These are phyloP conservation scores for Meyerozyma carpophila DNA, from an alignment of 1,139 yeast species.

Conservation along the genomic window DNA sequence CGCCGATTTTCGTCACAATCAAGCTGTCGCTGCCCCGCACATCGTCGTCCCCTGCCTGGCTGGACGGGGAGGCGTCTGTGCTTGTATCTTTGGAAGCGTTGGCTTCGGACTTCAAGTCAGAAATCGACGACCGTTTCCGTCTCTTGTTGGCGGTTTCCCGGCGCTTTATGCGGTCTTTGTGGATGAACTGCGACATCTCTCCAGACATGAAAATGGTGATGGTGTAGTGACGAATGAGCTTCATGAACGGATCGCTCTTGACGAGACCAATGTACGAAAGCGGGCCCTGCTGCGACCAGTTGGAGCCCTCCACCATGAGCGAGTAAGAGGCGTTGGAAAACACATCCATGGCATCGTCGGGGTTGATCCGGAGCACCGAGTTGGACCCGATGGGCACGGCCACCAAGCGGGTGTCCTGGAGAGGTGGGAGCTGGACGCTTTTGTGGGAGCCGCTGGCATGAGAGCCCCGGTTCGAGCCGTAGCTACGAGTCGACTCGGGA, in stretches of 20 bases:
- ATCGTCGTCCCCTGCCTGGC: constrained; percentile 9
- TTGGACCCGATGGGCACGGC: constrained; percentile 35
- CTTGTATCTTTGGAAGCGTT: background rate
- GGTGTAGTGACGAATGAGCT: constrained; percentile 33
- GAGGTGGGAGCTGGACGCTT: background rate
- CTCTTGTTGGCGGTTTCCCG: background rate
- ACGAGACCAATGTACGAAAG: constrained; percentile 39
- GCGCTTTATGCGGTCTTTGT: constrained; percentile 10
- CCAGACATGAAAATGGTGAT: constrained; percentile 31
- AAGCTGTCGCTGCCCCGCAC: constrained; percentile 15
- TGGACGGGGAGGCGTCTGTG: constrained; percentile 4
- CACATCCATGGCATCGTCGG: constrained; percentile 29
- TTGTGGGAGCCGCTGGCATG: background rate
- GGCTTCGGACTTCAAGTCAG: background rate
- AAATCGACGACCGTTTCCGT: background rate
- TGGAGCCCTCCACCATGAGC: constrained; percentile 32
- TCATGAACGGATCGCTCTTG: constrained; percentile 38
- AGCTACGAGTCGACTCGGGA: background rate
- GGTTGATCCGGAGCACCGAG: constrained; percentile 29
- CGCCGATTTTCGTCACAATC: constrained; percentile 14
- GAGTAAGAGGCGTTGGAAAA: constrained; percentile 36
- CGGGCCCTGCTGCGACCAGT: constrained; percentile 40
- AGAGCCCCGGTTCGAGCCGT: background rate
- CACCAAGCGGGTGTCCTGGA: constrained; percentile 9
- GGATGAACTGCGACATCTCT: constrained; percentile 28